These are phyloP conservation scores for Colletotrichum horii DNA, from an alignment of 2,329 filamentous ascomycete genomes.

Conservation along the genomic window DNA sequence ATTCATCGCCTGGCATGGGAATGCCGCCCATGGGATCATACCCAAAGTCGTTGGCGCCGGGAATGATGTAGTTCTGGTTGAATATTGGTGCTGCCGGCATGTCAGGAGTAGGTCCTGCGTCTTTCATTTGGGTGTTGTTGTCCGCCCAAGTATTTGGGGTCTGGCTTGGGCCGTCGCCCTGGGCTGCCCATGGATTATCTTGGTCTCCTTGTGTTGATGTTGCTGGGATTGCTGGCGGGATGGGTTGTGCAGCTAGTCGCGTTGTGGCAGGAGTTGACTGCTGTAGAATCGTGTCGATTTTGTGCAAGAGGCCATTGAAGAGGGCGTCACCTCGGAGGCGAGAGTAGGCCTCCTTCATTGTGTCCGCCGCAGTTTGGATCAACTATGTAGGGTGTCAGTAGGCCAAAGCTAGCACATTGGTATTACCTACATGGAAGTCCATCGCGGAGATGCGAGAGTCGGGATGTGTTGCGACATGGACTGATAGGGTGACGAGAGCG, in stretches of 20 bases:
- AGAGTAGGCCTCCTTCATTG: background rate
- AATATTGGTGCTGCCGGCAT: background rate
- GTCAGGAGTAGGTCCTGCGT: background rate
- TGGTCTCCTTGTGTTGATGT: background rate
- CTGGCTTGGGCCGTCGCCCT: background rate
- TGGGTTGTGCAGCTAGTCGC: background rate
- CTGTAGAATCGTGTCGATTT: background rate
- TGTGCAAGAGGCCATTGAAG: background rate
- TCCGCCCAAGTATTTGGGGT: background rate
- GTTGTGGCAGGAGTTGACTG: background rate
- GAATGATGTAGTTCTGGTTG: background rate
- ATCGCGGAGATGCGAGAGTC: slow-evolving; percentile 12
- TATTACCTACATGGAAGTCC: slow-evolving; percentile 1
- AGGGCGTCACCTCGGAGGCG: background rate
- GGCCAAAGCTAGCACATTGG: background rate
- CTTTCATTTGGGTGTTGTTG: background rate
- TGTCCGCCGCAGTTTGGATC: background rate
- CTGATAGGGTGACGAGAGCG: background rate
- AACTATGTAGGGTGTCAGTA: background rate
- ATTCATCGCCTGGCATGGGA: background rate
- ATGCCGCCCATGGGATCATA: background rate
- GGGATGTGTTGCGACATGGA: background rate
- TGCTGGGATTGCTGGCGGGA: background rate
- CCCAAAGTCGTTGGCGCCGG: background rate
- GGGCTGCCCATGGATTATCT: background rate